Base-by-base conservation (phyloP, 805 yeast species). In the Candida tibetensis region DNA sequence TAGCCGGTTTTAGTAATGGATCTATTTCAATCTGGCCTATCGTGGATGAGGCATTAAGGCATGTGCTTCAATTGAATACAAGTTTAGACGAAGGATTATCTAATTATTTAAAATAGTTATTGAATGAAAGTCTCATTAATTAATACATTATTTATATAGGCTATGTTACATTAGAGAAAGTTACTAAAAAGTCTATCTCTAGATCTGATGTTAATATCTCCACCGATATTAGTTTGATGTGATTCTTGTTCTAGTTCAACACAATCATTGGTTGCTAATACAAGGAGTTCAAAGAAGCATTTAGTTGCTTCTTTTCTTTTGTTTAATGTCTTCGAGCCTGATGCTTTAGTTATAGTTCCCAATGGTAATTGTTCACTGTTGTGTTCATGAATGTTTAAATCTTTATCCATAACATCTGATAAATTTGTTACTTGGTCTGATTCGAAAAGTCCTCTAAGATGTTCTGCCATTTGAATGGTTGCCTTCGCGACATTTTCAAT, bases 261-360 rank as follows among this genome's bases (percentile, higher is more conserved):
- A 37, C 91, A 81, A 48, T 83, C 89, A 31, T 79, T 71, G 4
- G 93, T 82, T 2, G 95, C 95, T 40, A 89, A 68, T 3, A 88
- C 91, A 48, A 89, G 68, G 55, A 89, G 58, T 56, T 89, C 95
- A 52, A 88, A 89, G 60, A 89, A 89, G 37, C 85, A 71, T 50
- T 78, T 74, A 2, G 87, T 78, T 15, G 88, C 86, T 49, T 82
- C 81, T 47, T 71, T 66, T 52, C 73, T 72, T 41, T 67, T 66
- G 43, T 66, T 64, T 63, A 52, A 53, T 44, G 29, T 58, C 41
- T 16, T 36, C 7, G 42, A n/a, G 3, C 46, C 46, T 13, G 28
- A 40, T 17, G 30, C 41, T 25, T 45, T 44, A 29, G 36, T 45
- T 8, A 40, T 41, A 14, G 41, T 26, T 5, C 64, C 64, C 15